These are phyloP conservation scores for Uronychia setigera DNA, from an alignment of 73 alveolate species.

Conservation along the genomic window DNA sequence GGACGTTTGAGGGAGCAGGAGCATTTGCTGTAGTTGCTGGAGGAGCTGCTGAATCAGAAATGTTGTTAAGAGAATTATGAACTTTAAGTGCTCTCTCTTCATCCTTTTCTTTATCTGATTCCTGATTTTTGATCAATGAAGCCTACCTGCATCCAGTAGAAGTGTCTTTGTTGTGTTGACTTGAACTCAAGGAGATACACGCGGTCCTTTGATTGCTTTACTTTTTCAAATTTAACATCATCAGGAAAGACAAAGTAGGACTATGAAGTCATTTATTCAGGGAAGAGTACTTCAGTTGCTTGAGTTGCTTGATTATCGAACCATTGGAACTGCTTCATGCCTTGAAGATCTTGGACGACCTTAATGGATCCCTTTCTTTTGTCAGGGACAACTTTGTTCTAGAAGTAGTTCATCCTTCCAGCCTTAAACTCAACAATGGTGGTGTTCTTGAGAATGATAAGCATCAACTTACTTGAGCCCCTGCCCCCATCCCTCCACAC, in stretches of 20 bases:
- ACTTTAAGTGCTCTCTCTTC: conserved; percentile 44
- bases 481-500: neutral
- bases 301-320: conserved; percentile 55
- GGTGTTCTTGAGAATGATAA: neutral
- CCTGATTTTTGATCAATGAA: conserved; percentile 1
- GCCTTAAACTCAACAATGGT: conserved; percentile 81
- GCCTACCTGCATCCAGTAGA: conserved; percentile 65
- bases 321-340: conserved; percentile 63
- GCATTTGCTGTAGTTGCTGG: conserved; percentile 14
- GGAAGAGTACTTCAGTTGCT: conserved; percentile 46
- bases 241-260: conserved; percentile 49
- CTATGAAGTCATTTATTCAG: neutral
- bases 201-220: conserved; percentile 62
- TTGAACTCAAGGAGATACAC: conserved; percentile 59
- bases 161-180: conserved; percentile 48
- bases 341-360: conserved; percentile 42
- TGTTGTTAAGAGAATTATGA: conserved; percentile 44
- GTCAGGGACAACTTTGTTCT: conserved; percentile 74
- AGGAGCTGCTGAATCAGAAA: conserved; percentile 28
- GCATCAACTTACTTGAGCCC: neutral
- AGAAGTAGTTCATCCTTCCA: conserved; percentile 78
- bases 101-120: conserved; percentile 51
- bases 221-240: conserved; percentile 67
- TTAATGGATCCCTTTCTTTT: conserved; percentile 77
- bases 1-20: neutral